Evolutionary conservation across 306 rosid genomes (phyloP), one percentile per base, ranked within the genome.

Genomic region (Pueraria montana): DNA sequence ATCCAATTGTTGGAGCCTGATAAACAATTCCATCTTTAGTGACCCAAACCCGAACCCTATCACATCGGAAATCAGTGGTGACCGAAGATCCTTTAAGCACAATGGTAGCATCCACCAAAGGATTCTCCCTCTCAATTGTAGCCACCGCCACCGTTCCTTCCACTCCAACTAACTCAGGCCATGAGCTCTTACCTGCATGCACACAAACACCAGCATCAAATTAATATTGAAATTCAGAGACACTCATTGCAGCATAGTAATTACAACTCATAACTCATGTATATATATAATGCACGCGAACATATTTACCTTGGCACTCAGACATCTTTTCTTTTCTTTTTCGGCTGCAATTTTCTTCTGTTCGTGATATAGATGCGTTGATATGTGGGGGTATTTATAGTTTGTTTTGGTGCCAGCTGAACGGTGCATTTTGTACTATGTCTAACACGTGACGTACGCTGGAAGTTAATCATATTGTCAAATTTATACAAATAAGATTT

Each of bases 21-120:
- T 68, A 64, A 21, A 90, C 89, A 46, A 62, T 49, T 12, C 86
- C 88, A 32, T 63, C 8, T 11, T 32, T 23, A 45, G 85, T 36
- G 18, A 88, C 75, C 89, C 89, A 87, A 40, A 88, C 86, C 81
- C 91, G 26, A 79, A 88, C 92, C 86, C 92, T 83, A n/a, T 66
- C 80, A 72, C 92, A 88, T 3, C 70, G 72, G 12, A 64, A 85
- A 40, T 88, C 84, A 26, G 2, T 0, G 7, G 8, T 40, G 61
- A 85, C 89, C 0, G 0, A 0, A 8, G 83, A 0, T 38, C 88
- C 89, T 49, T 83, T 86, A 2, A 2, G 8, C 72, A 85, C 88
- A 2, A 83, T 68, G 0, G 14, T 30, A 11, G 89, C 89, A 70
- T 76, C 0, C n/a, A 90, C 92, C 6, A 23, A 16, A 11, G 80